These are phyloP conservation scores for Aspergillus haitiensis DNA, from an alignment of 495 filamentous ascomycete species.

Conservation along the genomic window DNA sequence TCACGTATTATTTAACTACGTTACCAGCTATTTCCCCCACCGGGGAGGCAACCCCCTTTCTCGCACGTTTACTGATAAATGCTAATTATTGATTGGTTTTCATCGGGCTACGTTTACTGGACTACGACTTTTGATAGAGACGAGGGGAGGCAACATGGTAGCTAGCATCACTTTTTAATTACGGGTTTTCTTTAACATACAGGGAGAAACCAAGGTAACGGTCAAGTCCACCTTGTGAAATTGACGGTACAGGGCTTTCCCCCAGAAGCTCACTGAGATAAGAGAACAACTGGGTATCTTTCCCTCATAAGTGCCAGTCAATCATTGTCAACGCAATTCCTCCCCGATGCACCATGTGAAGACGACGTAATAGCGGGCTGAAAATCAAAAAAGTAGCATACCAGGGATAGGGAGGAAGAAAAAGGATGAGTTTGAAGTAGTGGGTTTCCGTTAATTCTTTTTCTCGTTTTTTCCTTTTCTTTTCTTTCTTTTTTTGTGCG, in stretches of 20 bases:
- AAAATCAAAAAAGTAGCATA: conserved; percentile 25
- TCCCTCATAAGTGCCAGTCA: conserved; percentile 91
- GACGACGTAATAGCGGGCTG: conserved; percentile 25
- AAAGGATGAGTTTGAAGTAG: conserved; percentile 33
- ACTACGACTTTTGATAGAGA: conserved; percentile 19
- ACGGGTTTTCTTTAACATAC: conserved; percentile 44
- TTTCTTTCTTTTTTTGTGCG: conserved; percentile 39
- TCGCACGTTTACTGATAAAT: too few relatives aligned
- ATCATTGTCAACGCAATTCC: conserved; percentile 51
- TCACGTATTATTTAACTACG: too few relatives aligned
- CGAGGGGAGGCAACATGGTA: conserved; percentile 25
- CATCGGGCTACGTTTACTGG: background rate
- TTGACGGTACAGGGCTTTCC: conserved; percentile 92
- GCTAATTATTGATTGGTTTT: background rate
- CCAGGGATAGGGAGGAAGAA: conserved; percentile 32
- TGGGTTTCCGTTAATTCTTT: conserved; percentile 37
- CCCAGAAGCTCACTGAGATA: conserved; percentile 53
- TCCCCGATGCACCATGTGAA: conserved; percentile 37
- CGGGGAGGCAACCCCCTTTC: too few relatives aligned
- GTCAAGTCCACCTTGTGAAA: conserved; percentile 61
- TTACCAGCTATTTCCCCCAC: too few relatives aligned
- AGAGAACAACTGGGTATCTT: conserved; percentile 74
- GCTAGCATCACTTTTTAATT: conserved; percentile 44
- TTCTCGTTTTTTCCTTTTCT: conserved; percentile 44
- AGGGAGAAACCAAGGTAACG: conserved; percentile 58